Evolutionary conservation across 371 early-diverging fungal genomes (phyloP).

Genomic region (Fennellomyces sp.): DNA sequence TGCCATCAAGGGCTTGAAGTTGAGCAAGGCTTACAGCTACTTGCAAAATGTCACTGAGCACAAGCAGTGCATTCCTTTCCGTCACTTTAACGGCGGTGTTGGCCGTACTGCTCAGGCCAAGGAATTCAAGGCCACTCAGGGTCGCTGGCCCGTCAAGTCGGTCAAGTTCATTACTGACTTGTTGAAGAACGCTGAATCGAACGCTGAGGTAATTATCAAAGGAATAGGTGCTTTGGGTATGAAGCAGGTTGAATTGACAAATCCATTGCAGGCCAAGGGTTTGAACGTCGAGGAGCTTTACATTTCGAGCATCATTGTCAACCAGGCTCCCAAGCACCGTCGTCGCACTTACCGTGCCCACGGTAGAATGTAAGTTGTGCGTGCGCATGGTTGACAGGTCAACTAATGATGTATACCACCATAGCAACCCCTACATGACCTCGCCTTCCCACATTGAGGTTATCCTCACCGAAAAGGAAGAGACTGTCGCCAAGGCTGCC

Average conservation of each 20-base stretch:
- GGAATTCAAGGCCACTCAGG: constrained; percentile 92
- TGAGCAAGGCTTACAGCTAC: constrained; percentile 94
- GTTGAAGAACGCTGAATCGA: constrained; percentile 97
- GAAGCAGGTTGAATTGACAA: not conserved
- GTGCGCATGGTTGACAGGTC: not conserved
- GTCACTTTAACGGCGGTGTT: constrained; percentile 97
- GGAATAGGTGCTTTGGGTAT: not conserved
- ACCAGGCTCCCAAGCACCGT: constrained; percentile 98
- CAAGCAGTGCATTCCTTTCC: constrained; percentile 99
- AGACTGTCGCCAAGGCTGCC: constrained; percentile 70
- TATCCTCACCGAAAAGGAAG: constrained; percentile 82
- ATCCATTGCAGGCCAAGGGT: constrained; percentile 74
- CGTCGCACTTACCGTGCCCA: constrained; percentile 99
- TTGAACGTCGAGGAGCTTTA: constrained; percentile 85
- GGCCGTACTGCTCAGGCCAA: constrained; percentile 99
- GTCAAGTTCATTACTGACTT: constrained; percentile 92
- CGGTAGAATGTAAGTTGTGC: constrained; percentile 79
- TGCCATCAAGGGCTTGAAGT: constrained; percentile 93
- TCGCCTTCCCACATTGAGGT: constrained; percentile 98
- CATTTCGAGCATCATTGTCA: constrained; percentile 96
- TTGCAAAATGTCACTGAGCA: constrained; percentile 95
- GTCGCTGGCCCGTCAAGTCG: constrained; percentile 99
- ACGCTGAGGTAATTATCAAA: constrained; percentile 63
- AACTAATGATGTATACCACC: not conserved
- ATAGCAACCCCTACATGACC: constrained; percentile 87